Percentiles rank a stretch among this genome's conserved stretches.
phyloP scores from a whole-genome alignment of 208 protist genomes.

The Wallacemonas sp. region DNA sequence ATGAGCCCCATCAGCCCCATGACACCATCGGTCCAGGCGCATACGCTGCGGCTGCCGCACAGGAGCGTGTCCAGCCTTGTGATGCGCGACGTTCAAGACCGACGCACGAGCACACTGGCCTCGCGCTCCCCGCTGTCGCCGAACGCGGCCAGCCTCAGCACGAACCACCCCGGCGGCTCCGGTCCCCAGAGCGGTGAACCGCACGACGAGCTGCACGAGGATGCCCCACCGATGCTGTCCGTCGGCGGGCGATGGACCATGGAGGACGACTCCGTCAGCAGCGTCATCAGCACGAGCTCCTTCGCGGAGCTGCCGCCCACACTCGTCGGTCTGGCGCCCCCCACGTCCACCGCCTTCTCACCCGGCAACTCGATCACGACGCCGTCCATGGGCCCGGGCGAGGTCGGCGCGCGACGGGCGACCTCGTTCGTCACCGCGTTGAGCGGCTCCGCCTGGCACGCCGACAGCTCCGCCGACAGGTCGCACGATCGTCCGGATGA shows the following conservation, averaged over 20 bases:
- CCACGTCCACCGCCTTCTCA: not conserved
- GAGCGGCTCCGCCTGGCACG: constrained; percentile 9
- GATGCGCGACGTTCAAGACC: not conserved
- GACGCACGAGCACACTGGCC: not conserved
- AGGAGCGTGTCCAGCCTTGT: not conserved
- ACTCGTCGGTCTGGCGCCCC: not conserved
- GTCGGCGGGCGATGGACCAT: not conserved
- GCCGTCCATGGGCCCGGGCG: not conserved
- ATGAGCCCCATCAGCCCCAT: not conserved
- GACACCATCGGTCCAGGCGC: not conserved
- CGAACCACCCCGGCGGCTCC: not conserved
- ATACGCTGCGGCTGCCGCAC: not conserved
- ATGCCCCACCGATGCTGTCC: not conserved
- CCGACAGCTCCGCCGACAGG: too few relatives aligned
- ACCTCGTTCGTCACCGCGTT: constrained; percentile 8
- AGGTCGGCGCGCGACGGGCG: not conserved
- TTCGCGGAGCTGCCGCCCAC: not conserved
- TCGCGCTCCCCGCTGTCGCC: not conserved
- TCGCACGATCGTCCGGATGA: not conserved
- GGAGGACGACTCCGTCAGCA: constrained; percentile 1
- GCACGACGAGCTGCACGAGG: too few relatives aligned
- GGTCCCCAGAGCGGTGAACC: not conserved
- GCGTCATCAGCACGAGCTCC: not conserved
- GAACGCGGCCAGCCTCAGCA: not conserved
- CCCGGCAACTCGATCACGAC: not conserved